A percentile compares a stretch with the other conserved stretches of the same genome.
Conservation (phyloP, 202 grass and related monocot species). For the Cymbopogon flexuosus region DNA sequence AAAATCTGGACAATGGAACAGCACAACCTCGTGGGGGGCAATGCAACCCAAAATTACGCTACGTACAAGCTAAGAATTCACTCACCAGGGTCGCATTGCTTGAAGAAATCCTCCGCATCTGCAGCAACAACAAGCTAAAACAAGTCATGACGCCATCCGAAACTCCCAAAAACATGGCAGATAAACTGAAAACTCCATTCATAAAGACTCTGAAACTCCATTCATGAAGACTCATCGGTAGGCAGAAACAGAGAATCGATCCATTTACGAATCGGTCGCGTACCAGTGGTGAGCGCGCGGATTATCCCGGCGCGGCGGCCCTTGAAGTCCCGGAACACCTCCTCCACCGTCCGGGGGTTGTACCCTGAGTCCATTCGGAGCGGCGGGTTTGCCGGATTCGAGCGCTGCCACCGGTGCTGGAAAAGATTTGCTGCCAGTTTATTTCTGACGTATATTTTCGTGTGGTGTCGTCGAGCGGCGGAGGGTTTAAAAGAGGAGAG, state of each 20-base stretch:
- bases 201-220: neutral
- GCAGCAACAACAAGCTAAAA: slow-evolving; percentile 36
- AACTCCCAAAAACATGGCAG: neutral
- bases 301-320: slow-evolving; percentile 67
- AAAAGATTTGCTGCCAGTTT: slow-evolving; percentile 7
- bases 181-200: neutral
- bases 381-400: slow-evolving; percentile 11
- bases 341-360: slow-evolving; percentile 82
- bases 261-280: neutral
- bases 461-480: slow-evolving; percentile 11
- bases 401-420: neutral
- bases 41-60: neutral
- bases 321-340: slow-evolving; percentile 88
- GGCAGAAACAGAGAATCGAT: neutral
- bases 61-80: slow-evolving; percentile 22
- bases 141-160: slow-evolving; percentile 21
- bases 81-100: slow-evolving; percentile 91
- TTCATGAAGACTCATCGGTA: neutral
- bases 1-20: neutral
- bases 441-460: slow-evolving; percentile 6
- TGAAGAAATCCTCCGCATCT: slow-evolving; percentile 95
- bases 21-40: neutral
- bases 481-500: slow-evolving; percentile 32
- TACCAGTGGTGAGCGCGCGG: slow-evolving; percentile 73
- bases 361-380: slow-evolving; percentile 57